phyloP scores from a whole-genome alignment of 2,329 filamentous ascomycete genomes.

The Furcasterigmium sp. region DNA sequence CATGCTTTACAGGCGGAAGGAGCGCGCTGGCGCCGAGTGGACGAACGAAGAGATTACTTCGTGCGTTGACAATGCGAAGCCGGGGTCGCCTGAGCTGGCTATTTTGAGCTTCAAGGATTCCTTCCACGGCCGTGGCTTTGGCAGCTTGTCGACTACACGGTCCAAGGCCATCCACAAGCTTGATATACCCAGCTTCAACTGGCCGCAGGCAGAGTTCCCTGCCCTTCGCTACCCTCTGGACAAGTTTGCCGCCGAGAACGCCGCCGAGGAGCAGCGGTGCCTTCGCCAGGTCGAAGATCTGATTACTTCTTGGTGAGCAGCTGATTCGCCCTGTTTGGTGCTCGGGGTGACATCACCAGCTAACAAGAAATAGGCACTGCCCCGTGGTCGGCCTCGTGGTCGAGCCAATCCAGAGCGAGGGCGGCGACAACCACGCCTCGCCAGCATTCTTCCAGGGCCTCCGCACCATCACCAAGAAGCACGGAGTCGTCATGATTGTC shows the following conservation, averaged over 20 bases:
- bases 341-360: no score
- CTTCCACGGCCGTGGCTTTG: conserved; percentile 80
- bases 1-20: conserved; percentile 70
- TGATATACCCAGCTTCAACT: conserved; percentile 81
- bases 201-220: conserved; percentile 82
- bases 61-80: conserved; percentile 66
- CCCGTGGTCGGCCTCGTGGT: conserved; percentile 70
- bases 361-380: conserved; percentile 57
- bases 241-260: conserved; percentile 64
- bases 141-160: conserved; percentile 71
- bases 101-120: conserved; percentile 74
- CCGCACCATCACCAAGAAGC: conserved; percentile 64
- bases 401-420: conserved; percentile 79
- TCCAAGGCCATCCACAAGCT: conserved; percentile 82
- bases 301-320: conserved; percentile 55
- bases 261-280: conserved; percentile 65
- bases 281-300: conserved; percentile 68
- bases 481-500: conserved; percentile 70
- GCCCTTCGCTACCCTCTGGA: conserved; percentile 70
- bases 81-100: conserved; percentile 68
- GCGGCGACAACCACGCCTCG: conserved; percentile 78
- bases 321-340: no score
- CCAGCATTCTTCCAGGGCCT: conserved; percentile 73
- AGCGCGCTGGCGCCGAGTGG: conserved; percentile 69
- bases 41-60: conserved; percentile 61